A percentile compares a stretch with the other conserved stretches of the same genome.
These are phyloP conservation scores for Saccharomycopsis fodiens DNA, from an alignment of 805 yeast genomes.

Conservation along the genomic window DNA sequence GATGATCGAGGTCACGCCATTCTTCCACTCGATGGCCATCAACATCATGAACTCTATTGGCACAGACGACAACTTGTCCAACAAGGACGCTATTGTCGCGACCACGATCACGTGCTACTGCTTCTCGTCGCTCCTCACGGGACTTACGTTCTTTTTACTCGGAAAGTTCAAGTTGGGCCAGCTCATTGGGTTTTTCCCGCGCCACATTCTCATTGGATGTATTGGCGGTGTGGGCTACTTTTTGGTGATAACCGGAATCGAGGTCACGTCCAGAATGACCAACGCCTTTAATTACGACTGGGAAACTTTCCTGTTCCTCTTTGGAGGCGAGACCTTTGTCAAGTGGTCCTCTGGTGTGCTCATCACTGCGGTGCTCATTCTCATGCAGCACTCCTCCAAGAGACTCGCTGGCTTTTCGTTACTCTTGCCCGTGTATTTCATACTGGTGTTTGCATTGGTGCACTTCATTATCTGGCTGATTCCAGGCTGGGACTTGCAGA, in stretches of 20 bases:
- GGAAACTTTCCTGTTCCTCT: constrained; percentile 45
- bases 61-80: constrained; percentile 26
- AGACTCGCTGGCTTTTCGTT: constrained; percentile 42
- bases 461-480: constrained; percentile 59
- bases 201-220: constrained; percentile 94
- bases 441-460: constrained; percentile 58
- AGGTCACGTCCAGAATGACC: constrained; percentile 77
- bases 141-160: constrained; percentile 63
- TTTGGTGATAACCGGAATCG: constrained; percentile 81
- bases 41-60: constrained; percentile 54
- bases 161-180: constrained; percentile 81
- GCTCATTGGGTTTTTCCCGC: constrained; percentile 89
- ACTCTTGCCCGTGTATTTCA: constrained; percentile 75
- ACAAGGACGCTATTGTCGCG: constrained; percentile 52
- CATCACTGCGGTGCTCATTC: constrained; percentile 53
- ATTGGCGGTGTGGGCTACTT: constrained; percentile 98
- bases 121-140: constrained; percentile 77
- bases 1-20: constrained; percentile 99
- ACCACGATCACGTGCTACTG: constrained; percentile 87
- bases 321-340: constrained; percentile 35
- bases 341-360: constrained; percentile 68
- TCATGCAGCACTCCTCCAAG: constrained; percentile 51
- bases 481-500: constrained; percentile 56
- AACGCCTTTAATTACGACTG: constrained; percentile 61
- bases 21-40: constrained; percentile 91